These are phyloP conservation scores for Yarrowia sp. DNA, from an alignment of 805 yeast genomes.

Conservation along the genomic window DNA sequence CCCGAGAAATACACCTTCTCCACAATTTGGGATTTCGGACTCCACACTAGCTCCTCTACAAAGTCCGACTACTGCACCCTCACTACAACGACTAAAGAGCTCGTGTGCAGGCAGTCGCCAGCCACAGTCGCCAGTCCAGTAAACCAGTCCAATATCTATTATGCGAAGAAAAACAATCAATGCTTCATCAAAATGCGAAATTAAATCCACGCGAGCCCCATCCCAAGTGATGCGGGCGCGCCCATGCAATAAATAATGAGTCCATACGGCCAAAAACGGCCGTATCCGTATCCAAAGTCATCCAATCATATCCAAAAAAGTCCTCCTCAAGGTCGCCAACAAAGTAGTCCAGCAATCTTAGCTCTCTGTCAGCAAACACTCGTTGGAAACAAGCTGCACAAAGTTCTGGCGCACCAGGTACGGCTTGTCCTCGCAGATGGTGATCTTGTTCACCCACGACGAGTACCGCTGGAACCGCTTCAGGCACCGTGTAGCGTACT, in stretches of 20 bases:
- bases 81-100: too few species aligned
- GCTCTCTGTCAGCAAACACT: constrained; percentile 5
- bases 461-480: constrained; percentile 25
- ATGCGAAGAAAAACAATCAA: constrained; percentile 1
- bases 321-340: background rate
- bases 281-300: background rate
- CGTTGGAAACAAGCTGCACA: constrained; percentile 21
- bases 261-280: background rate
- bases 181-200: constrained; percentile 10
- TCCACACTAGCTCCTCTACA: too few species aligned
- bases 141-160: background rate
- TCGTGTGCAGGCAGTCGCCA: too few species aligned
- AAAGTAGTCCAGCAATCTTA: too few species aligned
- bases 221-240: background rate
- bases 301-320: background rate
- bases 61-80: too few species aligned
- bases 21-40: too few species aligned
- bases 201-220: background rate
- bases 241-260: constrained; percentile 4
- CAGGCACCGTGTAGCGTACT: constrained; percentile 23
- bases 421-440: constrained; percentile 23
- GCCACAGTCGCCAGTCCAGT: too few species aligned
- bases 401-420: constrained; percentile 7
- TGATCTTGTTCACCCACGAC: constrained; percentile 14
- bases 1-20: too few species aligned